A percentile compares a stretch with the other conserved stretches of the same genome.
Conservation (phyloP, 345 rosid species). For the Bretschneidera sinensis region DNA sequence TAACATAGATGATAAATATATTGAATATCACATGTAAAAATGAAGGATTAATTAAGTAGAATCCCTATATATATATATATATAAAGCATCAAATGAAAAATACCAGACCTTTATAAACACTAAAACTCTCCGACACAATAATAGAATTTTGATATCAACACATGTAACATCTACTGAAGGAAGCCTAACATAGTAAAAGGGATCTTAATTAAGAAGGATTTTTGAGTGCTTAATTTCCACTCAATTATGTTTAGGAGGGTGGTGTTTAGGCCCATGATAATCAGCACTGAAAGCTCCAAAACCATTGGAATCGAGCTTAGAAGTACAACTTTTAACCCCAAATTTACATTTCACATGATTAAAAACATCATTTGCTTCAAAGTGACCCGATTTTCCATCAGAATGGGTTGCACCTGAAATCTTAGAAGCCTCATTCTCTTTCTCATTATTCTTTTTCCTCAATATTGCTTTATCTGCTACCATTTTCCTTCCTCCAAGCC, state of each 20-base stretch:
- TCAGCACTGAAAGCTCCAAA: conserved; percentile 39
- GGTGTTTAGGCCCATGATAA: conserved; percentile 36
- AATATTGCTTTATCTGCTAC: conserved; percentile 1
- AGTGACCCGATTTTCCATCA: conserved; percentile 31
- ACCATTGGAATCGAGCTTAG: conserved; percentile 16
- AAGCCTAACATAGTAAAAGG: not conserved
- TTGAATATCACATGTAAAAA: too few relatives aligned
- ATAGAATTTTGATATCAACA: too few relatives aligned
- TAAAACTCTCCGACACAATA: too few relatives aligned
- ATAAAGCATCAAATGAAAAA: too few relatives aligned
- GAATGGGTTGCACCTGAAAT: conserved; percentile 43
- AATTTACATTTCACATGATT: conserved; percentile 12
- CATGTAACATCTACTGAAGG: too few relatives aligned
- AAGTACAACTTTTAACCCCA: conserved; percentile 9
- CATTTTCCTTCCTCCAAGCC: conserved; percentile 40
- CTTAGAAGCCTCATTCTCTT: conserved; percentile 13
- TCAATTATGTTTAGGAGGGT: conserved; percentile 44
- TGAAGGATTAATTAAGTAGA: too few relatives aligned
- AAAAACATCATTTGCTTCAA: conserved; percentile 19
- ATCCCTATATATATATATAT: too few relatives aligned
- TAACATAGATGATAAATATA: too few relatives aligned
- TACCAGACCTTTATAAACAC: too few relatives aligned
- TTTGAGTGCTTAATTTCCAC: not conserved
- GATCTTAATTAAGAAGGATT: not conserved
- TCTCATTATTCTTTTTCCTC: conserved; percentile 3